Conservation (phyloP, 140 eudicot species). For the Stevia rebaudiana region DNA sequence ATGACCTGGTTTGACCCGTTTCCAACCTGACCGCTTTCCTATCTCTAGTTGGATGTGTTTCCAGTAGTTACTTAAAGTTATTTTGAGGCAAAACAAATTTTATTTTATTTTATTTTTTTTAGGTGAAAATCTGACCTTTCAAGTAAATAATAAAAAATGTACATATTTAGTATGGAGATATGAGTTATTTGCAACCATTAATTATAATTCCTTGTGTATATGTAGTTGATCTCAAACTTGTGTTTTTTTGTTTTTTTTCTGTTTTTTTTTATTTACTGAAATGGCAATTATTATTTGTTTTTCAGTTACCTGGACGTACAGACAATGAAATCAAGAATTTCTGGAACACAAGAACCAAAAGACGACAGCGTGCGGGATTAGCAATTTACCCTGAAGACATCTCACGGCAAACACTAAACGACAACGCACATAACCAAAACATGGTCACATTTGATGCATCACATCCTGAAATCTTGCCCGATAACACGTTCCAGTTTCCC, state of each 20-base stretch:
- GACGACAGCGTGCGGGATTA: slow-evolving; percentile 74
- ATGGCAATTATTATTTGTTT: not conserved
- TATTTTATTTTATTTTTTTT: no score
- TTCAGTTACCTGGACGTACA: slow-evolving; percentile 75
- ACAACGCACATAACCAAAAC: slow-evolving; percentile 40
- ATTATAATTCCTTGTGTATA: not conserved
- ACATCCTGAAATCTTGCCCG: slow-evolving; percentile 35
- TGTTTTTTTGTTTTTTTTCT: not conserved
- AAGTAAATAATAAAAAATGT: not conserved
- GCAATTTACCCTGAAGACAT: slow-evolving; percentile 68
- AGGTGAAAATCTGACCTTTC: not conserved
- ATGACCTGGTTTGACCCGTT: not conserved
- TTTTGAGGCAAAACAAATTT: no score
- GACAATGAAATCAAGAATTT: slow-evolving; percentile 68
- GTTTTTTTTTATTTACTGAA: slow-evolving; percentile 8
- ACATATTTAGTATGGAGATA: not conserved
- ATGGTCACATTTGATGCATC: slow-evolving; percentile 34
- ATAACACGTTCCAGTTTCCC: slow-evolving; percentile 45
- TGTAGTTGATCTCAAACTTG: not conserved
- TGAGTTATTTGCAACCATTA: not conserved
- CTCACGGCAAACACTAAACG: slow-evolving; percentile 37
- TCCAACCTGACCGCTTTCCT: not conserved
- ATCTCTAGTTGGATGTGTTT: not conserved
- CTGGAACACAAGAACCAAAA: slow-evolving; percentile 73
- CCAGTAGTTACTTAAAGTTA: not conserved